Base-by-base conservation (phyloP, 192 early-diverging fungal genomes). In the Gorgonomyces haynaldii region DNA sequence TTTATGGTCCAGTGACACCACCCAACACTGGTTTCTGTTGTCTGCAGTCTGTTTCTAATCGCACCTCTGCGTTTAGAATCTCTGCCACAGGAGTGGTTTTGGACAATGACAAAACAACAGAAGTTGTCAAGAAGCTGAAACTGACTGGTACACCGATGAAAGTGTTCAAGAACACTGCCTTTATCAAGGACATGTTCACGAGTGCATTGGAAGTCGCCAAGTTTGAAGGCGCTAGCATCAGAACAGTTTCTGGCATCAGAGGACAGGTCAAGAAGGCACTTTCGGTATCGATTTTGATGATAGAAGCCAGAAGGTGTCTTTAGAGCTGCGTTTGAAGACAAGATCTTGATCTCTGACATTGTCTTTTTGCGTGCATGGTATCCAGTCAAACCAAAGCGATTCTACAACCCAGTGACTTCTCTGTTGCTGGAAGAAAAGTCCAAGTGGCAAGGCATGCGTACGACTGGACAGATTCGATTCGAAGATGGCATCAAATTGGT, bases 41-140 rank as follows among this genome's bases (percentile, higher is more conserved):
- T 7, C 74, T 89, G 38, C 88, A 91, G 60, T 78, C 69, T 34
- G 70, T 89, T 7, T 42, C 78, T 6, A 80, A 81, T 22, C 70
- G 67, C 10, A 70, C 58, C 12, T 74, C 66, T 56, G 17, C 66
- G 6, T 99, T 99, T 81, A 82, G 96, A 25, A 85, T 99, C 41
- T 83, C 82, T n/a, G 93, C 89, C 0, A 99, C 96, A 7, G 96
- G 96, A 36, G 74, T 86, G 15, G 86, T 97, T 19, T 65, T 94
- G 36, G 96, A 99, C 54, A 91, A 91, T 54, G 82, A 91, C 56
- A 84, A 92, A 60, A 70, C 83, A 8, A 77, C 84, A 19, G 91
- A 97, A 54, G 81, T 99, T 58, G 96, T 97, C 58, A 99, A 99
- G 70, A 99, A 99, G 72, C 79, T 99, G 30, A 99, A 99, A 71